phyloP scores from a whole-genome alignment of 1,284 basidiomycete species.

The Tausonia pullulans region DNA sequence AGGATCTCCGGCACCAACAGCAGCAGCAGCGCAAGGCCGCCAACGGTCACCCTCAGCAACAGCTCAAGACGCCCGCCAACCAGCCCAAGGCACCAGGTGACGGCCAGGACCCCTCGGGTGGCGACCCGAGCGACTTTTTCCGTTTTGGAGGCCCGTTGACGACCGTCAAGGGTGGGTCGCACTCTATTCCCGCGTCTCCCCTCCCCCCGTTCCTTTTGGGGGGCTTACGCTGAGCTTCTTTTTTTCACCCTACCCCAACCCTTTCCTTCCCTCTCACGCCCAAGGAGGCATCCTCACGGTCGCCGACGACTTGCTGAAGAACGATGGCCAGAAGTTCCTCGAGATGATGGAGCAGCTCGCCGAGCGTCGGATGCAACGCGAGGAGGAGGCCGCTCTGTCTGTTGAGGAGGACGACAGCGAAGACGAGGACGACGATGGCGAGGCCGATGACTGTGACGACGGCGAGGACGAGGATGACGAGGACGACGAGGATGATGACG shows the following conservation, averaged over 20 bases:
- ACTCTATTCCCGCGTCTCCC: background rate
- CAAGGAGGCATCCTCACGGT: conserved; percentile 93
- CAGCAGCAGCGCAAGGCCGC: too few species aligned
- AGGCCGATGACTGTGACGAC: conserved; percentile 39
- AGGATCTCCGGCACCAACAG: conserved; percentile 31
- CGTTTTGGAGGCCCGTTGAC: conserved; percentile 66
- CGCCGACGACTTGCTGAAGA: conserved; percentile 94
- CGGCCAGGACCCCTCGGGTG: conserved; percentile 21
- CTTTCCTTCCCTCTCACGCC: conserved; percentile 35
- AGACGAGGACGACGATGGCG: conserved; percentile 44
- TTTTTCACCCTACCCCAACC: conserved; percentile 12
- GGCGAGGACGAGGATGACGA: conserved; percentile 42
- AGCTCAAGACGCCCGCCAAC: conserved; percentile 32
- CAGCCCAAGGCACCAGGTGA: conserved; percentile 12
- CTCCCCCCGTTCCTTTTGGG: background rate
- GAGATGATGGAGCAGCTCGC: conserved; percentile 99
- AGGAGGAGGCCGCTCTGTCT: conserved; percentile 74
- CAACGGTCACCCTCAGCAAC: conserved; percentile 22
- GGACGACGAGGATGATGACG: conserved; percentile 23
- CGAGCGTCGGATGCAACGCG: conserved; percentile 81
- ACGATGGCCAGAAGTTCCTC: conserved; percentile 95
- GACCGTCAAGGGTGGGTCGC: conserved; percentile 64
- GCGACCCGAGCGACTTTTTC: conserved; percentile 54
- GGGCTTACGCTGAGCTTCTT: conserved; percentile 29
- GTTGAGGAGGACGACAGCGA: conserved; percentile 48